phyloP scores from a whole-genome alignment of 768 basidiomycete species.

The Serendipita sp. region DNA sequence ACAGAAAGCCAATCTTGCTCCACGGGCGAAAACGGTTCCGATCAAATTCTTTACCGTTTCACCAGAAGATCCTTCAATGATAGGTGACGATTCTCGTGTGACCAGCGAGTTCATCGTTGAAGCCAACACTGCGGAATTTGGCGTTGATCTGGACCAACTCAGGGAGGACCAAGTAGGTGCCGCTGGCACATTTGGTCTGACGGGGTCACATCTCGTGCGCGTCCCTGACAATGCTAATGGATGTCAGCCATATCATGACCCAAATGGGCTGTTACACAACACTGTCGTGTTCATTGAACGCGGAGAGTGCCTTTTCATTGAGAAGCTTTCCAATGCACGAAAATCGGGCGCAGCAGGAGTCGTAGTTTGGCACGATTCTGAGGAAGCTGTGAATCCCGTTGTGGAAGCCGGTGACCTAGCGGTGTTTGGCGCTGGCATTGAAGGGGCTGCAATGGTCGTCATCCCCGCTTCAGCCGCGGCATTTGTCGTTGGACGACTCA shows the following conservation, averaged over 20 bases:
- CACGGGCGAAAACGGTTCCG: neutral
- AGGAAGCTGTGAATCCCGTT: conserved; percentile 47
- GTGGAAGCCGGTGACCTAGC: conserved; percentile 39
- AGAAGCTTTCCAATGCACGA: conserved; percentile 59
- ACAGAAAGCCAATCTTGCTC: conserved; percentile 16
- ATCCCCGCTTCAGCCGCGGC: conserved; percentile 37
- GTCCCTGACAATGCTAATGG: conserved; percentile 41
- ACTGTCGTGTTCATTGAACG: conserved; percentile 47
- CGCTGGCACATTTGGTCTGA: conserved; percentile 26
- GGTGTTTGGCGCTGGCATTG: conserved; percentile 37
- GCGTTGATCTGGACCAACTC: conserved; percentile 32
- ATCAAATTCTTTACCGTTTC: neutral
- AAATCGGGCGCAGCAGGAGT: conserved; percentile 62
- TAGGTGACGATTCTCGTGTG: neutral
- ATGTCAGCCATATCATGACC: conserved; percentile 36
- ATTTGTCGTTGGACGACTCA: conserved; percentile 37
- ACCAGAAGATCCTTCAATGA: neutral
- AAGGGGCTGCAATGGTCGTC: conserved; percentile 43
- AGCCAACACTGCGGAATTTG: conserved; percentile 44
- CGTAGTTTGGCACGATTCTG: conserved; percentile 53
- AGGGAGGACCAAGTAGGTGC: conserved; percentile 10
- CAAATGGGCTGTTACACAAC: conserved; percentile 28
- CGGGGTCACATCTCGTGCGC: conserved; percentile 34
- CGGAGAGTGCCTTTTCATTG: conserved; percentile 76
- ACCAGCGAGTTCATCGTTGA: conserved; percentile 9